Base-by-base conservation (phyloP, 169 alveolate genomes). In the Besnoitia besnoiti region DNA sequence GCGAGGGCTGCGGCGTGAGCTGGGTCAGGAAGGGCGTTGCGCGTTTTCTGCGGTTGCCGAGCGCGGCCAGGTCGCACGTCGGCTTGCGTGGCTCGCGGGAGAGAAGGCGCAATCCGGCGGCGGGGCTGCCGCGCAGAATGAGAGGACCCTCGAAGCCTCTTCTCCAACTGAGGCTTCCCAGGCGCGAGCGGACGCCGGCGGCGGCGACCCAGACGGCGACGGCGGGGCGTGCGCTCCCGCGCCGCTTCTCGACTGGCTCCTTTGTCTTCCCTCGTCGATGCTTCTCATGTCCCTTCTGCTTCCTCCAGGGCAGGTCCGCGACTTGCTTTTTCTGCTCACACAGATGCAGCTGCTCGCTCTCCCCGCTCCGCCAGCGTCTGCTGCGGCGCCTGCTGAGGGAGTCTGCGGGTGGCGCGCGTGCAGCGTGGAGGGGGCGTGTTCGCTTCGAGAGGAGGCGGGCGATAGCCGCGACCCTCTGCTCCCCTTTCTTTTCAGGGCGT, bases 261-360 rank as follows among this genome's bases (percentile, higher is more conserved):
- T 77, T 24, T 27, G 37, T 77, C 50, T 77, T 10, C 87, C 87
- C 0, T 37, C 87, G 27, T 77, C 87, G 61, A 0, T 35, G 14
- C 3, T 42, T 27, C 87, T 77, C 40, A 27, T 12, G n/a, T 37
- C 87, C 1, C 87, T 77, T 21, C 59, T 77, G 5, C 87, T 77
- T 39, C 87, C 87, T 4, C 44, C 87, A 2, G 59, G 16, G 61
- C 87, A 8, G 1, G 87, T 77, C 19, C 87, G 87, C 2, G 87
- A 77, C 87, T 7, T 77, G 59, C 87, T 21, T 24, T 77, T 77
- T 42, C 59, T 39, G 55, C 55, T 77, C 40, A 14, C 59, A n/a
- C 87, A 77, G 47, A 77, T 77, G 87, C 87, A 40, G 87, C 61
- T 77, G 16, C 87, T 77, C 59, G 49, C 59, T n/a, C n/a, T n/a